Conservation (phyloP, 2,329 filamentous ascomycete genomes). For the Nigrospora oryzae region DNA sequence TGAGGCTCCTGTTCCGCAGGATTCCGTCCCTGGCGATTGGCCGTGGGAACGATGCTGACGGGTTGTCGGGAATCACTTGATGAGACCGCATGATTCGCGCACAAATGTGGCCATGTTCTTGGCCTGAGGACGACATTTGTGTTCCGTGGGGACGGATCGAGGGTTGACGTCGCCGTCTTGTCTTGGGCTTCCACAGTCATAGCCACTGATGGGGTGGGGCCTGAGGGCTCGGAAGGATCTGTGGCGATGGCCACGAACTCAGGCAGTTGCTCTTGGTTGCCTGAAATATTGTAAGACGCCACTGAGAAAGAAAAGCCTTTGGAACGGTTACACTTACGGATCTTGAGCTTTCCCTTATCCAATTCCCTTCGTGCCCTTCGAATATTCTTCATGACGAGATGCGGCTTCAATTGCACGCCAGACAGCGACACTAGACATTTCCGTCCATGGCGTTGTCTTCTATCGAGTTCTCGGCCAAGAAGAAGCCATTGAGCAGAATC, state of each 20-base stretch:
- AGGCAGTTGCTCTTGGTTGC: not conserved
- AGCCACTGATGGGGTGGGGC: accelerated
- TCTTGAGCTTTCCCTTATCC: not conserved
- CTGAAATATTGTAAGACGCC: not conserved
- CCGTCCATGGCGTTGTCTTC: not conserved
- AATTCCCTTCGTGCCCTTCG: not conserved
- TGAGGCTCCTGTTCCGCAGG: too few species aligned
- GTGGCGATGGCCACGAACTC: not conserved
- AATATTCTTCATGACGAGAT: not conserved
- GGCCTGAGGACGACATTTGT: too few species aligned
- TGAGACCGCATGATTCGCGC: too few species aligned
- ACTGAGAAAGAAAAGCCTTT: not conserved
- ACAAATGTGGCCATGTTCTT: too few species aligned
- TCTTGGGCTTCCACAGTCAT: not conserved
- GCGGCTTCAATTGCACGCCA: not conserved
- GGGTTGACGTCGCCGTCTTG: too few species aligned
- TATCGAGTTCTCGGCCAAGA: not conserved
- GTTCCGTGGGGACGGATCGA: too few species aligned
- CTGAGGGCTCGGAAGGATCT: not conserved
- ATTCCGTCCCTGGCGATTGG: too few species aligned
- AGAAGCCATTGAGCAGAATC: not conserved
- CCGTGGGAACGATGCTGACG: too few species aligned
- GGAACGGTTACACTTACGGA: not conserved
- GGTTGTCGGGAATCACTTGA: too few species aligned
- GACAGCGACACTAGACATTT: not conserved